Base-by-base conservation (phyloP, 345 rosid species). In the Hirschfeldia incana region DNA sequence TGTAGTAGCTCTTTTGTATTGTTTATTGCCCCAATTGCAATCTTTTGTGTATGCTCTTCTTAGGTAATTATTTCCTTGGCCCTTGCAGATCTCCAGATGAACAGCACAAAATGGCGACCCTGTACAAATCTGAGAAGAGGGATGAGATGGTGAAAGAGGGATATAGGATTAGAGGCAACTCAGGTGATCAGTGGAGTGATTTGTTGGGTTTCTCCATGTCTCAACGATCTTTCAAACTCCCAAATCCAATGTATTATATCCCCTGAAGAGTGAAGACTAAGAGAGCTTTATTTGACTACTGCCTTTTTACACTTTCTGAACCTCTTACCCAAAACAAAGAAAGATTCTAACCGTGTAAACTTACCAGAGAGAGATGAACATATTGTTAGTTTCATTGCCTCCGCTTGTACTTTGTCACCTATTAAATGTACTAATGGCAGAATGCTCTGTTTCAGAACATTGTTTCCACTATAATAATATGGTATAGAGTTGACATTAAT, bases 171-270 rank as follows among this genome's bases (percentile, higher is more conserved):
- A 83, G 80, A 6, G 98, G 98, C 12, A 94, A 94, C 74, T 90
- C 93, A 3, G 97, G 98, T 36, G 98, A 94, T 69, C 98, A 94
- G 12, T 94, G 98, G 97, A 94, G 97, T 49, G 97, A 94, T 82
- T 78, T 94, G 81, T 75, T 92, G 73, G 97, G 97, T 34, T 74
- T 83, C 39, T 30, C 87, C 2, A 81, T 90, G 83, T 88, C 96
- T 7, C 61, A 2, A 39, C 91, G 97, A 15, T 92, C 98, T 2
- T 95, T 93, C 85, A 93, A 95, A 86, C 85, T 91, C 64, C 93
- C 98, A 0, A 94, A 95, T 82, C 97, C 97, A 12, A 90, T 95
- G 94, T 92, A 94, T 76, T 88, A 85, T 65, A 92, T 91, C 63
- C 88, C 91, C 55, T 89, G 75, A 82, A 68, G 59, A n/a, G 37